Evolutionary conservation across 2,329 filamentous ascomycete species (phyloP).

Genomic region (Didymella pomorum): DNA sequence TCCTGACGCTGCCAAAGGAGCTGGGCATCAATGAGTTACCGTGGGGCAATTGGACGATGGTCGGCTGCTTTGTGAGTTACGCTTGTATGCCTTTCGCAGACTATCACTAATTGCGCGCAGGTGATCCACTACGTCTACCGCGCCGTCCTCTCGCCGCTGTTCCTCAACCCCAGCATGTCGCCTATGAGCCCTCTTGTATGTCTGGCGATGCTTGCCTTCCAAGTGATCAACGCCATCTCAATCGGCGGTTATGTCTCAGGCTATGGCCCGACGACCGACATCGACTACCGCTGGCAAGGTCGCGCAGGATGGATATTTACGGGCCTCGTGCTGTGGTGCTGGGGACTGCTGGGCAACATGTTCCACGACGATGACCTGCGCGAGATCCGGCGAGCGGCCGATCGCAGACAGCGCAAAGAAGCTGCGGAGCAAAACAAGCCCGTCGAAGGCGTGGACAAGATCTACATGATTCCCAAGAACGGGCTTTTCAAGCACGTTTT

Average conservation of each 20-base stretch:
- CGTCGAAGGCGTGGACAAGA: constrained; percentile 70
- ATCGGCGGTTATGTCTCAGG: constrained; percentile 84
- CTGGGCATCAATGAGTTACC: constrained; percentile 67
- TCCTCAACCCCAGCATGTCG: constrained; percentile 88
- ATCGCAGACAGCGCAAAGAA: constrained; percentile 63
- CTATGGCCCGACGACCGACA: constrained; percentile 72
- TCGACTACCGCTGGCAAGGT: constrained; percentile 57
- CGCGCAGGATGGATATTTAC: constrained; percentile 58
- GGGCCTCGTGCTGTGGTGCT: constrained; percentile 77
- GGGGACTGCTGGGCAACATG: constrained; percentile 81
- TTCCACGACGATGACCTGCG: constrained; percentile 90
- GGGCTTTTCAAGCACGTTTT: constrained; percentile 84
- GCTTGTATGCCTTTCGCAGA: not conserved
- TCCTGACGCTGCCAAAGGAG: constrained; percentile 70
- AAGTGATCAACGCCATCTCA: constrained; percentile 79
- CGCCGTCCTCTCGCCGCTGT: constrained; percentile 79
- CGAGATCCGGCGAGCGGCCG: constrained; percentile 79
- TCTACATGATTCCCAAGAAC: constrained; percentile 85
- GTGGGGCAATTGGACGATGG: constrained; percentile 80
- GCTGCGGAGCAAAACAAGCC: constrained; percentile 56
- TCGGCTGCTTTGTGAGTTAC: constrained; percentile 66
- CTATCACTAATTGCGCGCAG: constrained; percentile 47
- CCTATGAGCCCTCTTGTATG: constrained; percentile 80
- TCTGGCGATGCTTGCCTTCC: constrained; percentile 72
- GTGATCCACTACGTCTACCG: constrained; percentile 91